Conservation (phyloP, 371 early-diverging fungal genomes). For the Mortierella sp. region DNA sequence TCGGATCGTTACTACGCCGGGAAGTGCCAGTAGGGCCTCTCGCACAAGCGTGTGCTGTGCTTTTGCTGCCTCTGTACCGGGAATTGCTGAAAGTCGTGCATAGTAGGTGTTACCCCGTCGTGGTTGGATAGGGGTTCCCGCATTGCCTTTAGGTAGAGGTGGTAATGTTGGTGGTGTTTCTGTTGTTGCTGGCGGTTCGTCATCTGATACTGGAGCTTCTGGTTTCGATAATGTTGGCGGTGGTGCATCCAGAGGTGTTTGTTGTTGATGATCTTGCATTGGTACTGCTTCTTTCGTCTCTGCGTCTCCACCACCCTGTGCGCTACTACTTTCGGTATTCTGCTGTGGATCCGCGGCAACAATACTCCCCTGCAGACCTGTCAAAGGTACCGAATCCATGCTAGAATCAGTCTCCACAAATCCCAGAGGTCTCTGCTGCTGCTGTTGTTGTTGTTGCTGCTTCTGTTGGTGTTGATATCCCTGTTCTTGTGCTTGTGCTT, state of each 20-base stretch:
- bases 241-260: background rate
- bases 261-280: background rate
- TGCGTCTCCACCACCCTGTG: background rate
- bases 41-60: constrained; percentile 23
- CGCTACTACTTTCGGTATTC: background rate
- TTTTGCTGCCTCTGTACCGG: constrained; percentile 33
- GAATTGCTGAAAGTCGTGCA: constrained; percentile 31
- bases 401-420: background rate
- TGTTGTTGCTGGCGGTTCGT: background rate
- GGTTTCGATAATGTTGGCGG: background rate
- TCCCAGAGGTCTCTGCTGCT: background rate
- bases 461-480: background rate
- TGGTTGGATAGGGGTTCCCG: background rate
- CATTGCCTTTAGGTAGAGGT: background rate
- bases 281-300: background rate
- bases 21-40: constrained; percentile 24
- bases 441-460: background rate
- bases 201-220: background rate
- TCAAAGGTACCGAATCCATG: background rate
- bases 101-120: constrained; percentile 25
- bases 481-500: background rate
- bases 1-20: constrained; percentile 33
- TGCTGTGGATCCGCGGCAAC: background rate
- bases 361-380: background rate
- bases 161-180: background rate